phyloP scores from a whole-genome alignment of 2,329 filamentous ascomycete species.

The Trichoderma breve region DNA sequence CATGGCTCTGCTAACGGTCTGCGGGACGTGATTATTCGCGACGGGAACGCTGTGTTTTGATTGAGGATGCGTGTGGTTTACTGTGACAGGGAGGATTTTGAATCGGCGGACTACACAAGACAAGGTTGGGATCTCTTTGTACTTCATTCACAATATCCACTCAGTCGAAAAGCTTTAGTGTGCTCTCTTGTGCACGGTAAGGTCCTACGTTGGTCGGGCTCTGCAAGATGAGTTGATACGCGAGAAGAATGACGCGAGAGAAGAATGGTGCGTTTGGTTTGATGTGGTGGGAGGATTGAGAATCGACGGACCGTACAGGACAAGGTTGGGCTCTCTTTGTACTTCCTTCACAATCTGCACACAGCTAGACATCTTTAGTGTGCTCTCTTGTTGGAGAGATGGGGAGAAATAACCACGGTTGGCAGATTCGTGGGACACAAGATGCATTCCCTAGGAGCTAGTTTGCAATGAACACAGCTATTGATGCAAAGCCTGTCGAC shows the following conservation, averaged over 20 bases:
- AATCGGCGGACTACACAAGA: too few relatives aligned
- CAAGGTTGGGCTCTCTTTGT: background rate
- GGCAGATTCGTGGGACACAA: background rate
- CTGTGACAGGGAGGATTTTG: too few relatives aligned
- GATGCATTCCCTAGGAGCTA: background rate
- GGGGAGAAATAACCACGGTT: background rate
- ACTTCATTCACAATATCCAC: too few relatives aligned
- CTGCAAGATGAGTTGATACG: too few relatives aligned
- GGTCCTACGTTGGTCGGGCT: background rate
- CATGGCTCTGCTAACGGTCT: constrained; percentile 35
- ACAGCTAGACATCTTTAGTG: background rate
- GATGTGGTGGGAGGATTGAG: background rate
- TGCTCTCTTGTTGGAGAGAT: background rate
- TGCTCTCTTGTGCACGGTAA: background rate
- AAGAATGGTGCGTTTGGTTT: background rate
- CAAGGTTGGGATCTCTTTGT: too few relatives aligned
- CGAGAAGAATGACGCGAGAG: background rate
- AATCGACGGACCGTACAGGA: background rate
- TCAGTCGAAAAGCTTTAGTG: too few relatives aligned
- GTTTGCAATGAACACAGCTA: background rate
- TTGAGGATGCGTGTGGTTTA: too few relatives aligned
- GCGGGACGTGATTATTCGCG: too few relatives aligned
- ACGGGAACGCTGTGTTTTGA: too few relatives aligned
- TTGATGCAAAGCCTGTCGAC: background rate
- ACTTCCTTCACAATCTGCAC: background rate